A percentile compares a stretch with the other conserved stretches of the same genome.
Conservation (phyloP, 345 rosid species). For the Clarkia xantiana region DNA sequence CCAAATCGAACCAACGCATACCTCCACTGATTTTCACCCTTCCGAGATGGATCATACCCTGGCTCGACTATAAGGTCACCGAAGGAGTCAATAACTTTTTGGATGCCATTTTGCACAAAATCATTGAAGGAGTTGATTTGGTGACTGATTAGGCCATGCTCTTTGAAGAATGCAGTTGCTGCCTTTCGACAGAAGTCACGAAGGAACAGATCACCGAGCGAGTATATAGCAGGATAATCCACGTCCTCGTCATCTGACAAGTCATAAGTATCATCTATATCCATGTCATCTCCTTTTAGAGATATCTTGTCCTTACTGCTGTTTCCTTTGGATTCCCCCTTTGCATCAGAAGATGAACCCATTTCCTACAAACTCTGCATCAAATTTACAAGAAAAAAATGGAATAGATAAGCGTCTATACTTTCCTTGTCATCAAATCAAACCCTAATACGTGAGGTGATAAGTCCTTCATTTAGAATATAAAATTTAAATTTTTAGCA, state of each 20-base stretch:
- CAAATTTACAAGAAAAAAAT: too few species aligned
- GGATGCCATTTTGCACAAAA: conserved; percentile 48
- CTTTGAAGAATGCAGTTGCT: conserved; percentile 36
- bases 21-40: conserved; percentile 49
- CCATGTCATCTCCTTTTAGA: conserved; percentile 3
- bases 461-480: too few species aligned
- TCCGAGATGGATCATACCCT: conserved; percentile 52
- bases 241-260: conserved; percentile 17
- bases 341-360: not conserved
- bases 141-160: conserved; percentile 71
- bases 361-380: too few species aligned
- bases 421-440: too few species aligned
- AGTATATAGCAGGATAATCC: conserved; percentile 12
- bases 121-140: conserved; percentile 72
- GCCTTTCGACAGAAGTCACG: conserved; percentile 50
- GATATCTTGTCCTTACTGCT: conserved; percentile 1
- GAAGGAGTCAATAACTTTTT: conserved; percentile 42
- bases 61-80: conserved; percentile 59
- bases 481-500: too few species aligned
- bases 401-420: too few species aligned
- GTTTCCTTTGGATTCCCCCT: conserved; percentile 3
- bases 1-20: conserved; percentile 54
- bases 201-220: conserved; percentile 36
- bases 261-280: conserved; percentile 1
- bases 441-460: too few species aligned